Conservation (phyloP, 176 grass and related monocot species). For the Calamus simplicifolius region DNA sequence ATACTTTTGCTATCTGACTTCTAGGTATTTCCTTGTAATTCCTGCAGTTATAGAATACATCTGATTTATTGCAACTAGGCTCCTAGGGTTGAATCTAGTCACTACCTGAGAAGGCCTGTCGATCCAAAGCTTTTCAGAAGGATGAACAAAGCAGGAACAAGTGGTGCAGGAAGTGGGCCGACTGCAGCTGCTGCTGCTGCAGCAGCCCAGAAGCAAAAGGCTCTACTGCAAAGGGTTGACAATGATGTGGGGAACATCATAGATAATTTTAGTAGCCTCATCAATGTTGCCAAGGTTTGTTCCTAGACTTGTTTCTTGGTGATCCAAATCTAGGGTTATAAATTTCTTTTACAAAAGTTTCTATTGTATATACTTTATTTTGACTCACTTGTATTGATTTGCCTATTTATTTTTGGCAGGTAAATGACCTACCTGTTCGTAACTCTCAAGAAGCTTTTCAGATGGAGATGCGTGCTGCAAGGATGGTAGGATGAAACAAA, state of each 20-base stretch:
- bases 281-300: slow-evolving; percentile 64
- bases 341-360: background rate
- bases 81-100: too few relatives aligned
- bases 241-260: slow-evolving; percentile 56
- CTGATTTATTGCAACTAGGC: too few relatives aligned
- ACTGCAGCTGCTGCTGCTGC: slow-evolving; percentile 46
- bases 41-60: too few relatives aligned
- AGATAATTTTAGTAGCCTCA: slow-evolving; percentile 60
- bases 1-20: too few relatives aligned
- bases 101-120: too few relatives aligned
- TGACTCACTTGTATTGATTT: background rate
- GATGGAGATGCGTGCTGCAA: slow-evolving; percentile 56
- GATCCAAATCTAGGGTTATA: too few relatives aligned
- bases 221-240: slow-evolving; percentile 66
- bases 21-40: too few relatives aligned
- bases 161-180: slow-evolving; percentile 40
- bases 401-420: slow-evolving; percentile 24
- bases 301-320: background rate
- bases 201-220: slow-evolving; percentile 74
- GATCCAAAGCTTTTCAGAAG: too few relatives aligned
- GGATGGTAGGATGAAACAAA: slow-evolving; percentile 15
- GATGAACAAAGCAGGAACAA: slow-evolving; percentile 5
- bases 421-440: slow-evolving; percentile 71
- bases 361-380: slow-evolving; percentile 1
- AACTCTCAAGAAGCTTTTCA: slow-evolving; percentile 56